Percentiles rank a stretch among this genome's conserved stretches.
Conservation (phyloP, 129 eudicot species). For the Kitagawia praeruptora region DNA sequence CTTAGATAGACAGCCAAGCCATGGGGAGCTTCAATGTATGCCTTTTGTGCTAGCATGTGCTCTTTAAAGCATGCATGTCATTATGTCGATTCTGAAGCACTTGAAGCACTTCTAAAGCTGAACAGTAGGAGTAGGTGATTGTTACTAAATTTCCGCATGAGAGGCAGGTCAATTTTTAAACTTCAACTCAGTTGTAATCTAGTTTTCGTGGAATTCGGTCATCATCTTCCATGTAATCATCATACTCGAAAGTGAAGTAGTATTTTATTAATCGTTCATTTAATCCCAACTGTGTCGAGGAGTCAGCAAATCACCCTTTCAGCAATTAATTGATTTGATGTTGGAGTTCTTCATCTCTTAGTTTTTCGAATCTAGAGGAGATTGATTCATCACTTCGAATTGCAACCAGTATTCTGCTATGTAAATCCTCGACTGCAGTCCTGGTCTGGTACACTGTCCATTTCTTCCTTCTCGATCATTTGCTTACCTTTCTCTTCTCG, state of each 20-base stretch:
- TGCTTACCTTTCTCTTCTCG: slow-evolving; percentile 73
- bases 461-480: slow-evolving; percentile 66
- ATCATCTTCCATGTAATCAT: slow-evolving; percentile 59
- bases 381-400: slow-evolving; percentile 85
- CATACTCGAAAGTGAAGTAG: slow-evolving; percentile 24
- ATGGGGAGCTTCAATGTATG: slow-evolving; percentile 56
- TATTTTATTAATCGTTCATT: background rate
- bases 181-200: slow-evolving; percentile 71
- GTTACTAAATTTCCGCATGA: slow-evolving; percentile 70
- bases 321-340: slow-evolving; percentile 75
- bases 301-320: slow-evolving; percentile 53
- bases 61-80: slow-evolving; percentile 63
- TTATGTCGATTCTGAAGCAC: slow-evolving; percentile 77
- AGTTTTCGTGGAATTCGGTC: slow-evolving; percentile 73
- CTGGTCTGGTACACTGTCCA: slow-evolving; percentile 70
- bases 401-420: slow-evolving; percentile 76
- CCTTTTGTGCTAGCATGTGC: slow-evolving; percentile 55
- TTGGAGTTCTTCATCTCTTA: slow-evolving; percentile 73
- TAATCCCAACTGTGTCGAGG: background rate
- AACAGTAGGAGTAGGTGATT: slow-evolving; percentile 63
- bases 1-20: slow-evolving; percentile 54
- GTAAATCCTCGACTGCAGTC: slow-evolving; percentile 72
- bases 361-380: slow-evolving; percentile 68
- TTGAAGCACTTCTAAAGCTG: slow-evolving; percentile 36
- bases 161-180: slow-evolving; percentile 60